Base-by-base conservation (phyloP, 768 basidiomycete genomes). In the Trametes cubensis region DNA sequence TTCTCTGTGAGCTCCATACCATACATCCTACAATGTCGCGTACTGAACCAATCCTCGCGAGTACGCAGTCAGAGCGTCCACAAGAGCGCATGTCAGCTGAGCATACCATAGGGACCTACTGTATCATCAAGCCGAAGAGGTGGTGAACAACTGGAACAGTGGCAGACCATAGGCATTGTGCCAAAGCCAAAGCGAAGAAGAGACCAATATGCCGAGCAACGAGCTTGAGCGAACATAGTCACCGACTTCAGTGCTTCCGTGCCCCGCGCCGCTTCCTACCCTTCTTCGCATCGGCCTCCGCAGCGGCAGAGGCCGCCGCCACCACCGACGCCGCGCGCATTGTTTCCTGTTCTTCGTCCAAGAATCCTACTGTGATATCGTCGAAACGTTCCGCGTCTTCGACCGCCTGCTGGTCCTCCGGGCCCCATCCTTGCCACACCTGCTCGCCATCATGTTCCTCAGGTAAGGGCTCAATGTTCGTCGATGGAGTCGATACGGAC, bases 401-500 rank as follows among this genome's bases (percentile, higher is more conserved):
- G 30, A 77, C 69, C 13, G 70, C 72, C 30, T 65, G 62, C 51
- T 66, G 65, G 45, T 72, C 73, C 54, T 71, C 74, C 3, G 68
- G 58, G 15, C 67, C 72, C 76, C 76, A 77, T 21, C 66, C 70
- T 30, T 70, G 47, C 73, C 74, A 72, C 15, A 58, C 39, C 2
- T 49, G 64, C 42, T 69, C 70, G 6, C 55, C 64, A 18, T 60
- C 64, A 40, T 66, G 64, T 8, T 69, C 71, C 14, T 48, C 69
- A 6, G 71, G 69, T n/a, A 69, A 61, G 11, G 66, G 59, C 23
- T 69, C 69, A 18, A 75, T 67, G 50, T 71, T 76, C 38, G 76
- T 77, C n/a, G 77, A 75, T 5, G 80, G 77, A 15, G 81, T 49
- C 5, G 77, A 76, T 0, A 77, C 61, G 7, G 23, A 41, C 47